Evolutionary conservation across 257 asterid genomes (phyloP).

Genomic region (Rauvolfia tetraphylla): DNA sequence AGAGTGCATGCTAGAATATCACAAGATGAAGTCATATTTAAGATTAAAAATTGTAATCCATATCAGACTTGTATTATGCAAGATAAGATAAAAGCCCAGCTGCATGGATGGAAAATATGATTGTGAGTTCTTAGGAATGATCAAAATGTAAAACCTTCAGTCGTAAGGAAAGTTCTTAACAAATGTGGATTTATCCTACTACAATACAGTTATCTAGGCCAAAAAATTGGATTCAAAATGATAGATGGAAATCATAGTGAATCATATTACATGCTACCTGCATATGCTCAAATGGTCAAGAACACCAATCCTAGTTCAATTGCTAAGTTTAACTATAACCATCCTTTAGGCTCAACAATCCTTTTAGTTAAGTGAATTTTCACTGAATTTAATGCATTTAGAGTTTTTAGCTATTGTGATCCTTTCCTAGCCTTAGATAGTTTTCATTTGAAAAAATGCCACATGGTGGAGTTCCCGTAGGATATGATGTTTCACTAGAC

Average conservation of each 20-base stretch:
- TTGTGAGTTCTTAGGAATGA: neutral
- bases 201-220: neutral
- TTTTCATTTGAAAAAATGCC: neutral
- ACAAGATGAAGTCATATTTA: neutral
- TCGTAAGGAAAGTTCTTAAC: neutral
- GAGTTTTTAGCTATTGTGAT: neutral
- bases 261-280: neutral
- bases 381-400: neutral
- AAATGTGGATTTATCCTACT: neutral
- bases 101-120: neutral
- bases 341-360: neutral
- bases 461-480: neutral
- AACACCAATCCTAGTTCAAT: neutral
- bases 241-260: neutral
- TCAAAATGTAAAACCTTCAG: neutral
- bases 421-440: conserved; percentile 4
- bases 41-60: neutral
- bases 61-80: neutral
- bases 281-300: neutral
- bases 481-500: neutral
- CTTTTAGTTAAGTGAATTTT: neutral
- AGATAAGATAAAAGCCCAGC: neutral
- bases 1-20: neutral
- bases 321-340: neutral
- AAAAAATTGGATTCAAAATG: neutral